These are phyloP conservation scores for Cairneyella variabilis DNA, from an alignment of 495 filamentous ascomycete species.

Conservation along the genomic window DNA sequence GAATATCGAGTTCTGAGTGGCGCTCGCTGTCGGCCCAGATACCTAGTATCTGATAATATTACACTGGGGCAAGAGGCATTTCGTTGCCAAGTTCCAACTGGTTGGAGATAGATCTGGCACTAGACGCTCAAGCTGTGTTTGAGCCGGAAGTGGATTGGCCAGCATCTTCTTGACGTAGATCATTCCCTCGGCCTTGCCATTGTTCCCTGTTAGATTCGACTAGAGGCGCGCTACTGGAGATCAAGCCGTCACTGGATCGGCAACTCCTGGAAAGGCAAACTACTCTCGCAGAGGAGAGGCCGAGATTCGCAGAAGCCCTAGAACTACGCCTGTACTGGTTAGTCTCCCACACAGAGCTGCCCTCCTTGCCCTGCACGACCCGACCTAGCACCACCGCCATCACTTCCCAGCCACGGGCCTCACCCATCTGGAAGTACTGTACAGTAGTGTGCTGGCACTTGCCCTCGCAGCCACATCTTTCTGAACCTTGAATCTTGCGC, in stretches of 20 bases:
- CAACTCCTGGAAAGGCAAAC: conserved; percentile 5
- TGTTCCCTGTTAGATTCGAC: conserved; percentile 6
- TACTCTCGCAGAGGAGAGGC: background rate
- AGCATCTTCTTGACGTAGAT: conserved; percentile 14
- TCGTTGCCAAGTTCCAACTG: background rate
- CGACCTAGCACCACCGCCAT: background rate
- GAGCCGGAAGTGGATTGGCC: conserved; percentile 1
- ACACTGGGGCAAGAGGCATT: too few species aligned
- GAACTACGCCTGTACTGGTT: background rate
- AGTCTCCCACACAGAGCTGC: too few species aligned
- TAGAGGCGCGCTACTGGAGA: conserved; percentile 12
- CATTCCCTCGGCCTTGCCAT: background rate
- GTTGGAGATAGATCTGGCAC: background rate
- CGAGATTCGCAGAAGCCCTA: background rate
- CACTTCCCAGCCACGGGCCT: too few species aligned
- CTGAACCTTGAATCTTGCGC: too few species aligned
- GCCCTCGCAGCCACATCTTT: too few species aligned
- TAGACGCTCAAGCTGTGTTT: background rate
- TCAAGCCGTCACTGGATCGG: conserved; percentile 12
- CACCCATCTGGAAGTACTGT: too few species aligned
- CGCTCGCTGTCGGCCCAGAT: too few species aligned
- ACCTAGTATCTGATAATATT: too few species aligned
- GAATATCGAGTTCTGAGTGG: conserved; percentile 11
- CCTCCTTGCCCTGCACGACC: too few species aligned
- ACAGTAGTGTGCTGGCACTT: too few species aligned